These are phyloP conservation scores for Conidiobolus incongruus DNA, from an alignment of 371 early-diverging fungal genomes.

Conservation along the genomic window DNA sequence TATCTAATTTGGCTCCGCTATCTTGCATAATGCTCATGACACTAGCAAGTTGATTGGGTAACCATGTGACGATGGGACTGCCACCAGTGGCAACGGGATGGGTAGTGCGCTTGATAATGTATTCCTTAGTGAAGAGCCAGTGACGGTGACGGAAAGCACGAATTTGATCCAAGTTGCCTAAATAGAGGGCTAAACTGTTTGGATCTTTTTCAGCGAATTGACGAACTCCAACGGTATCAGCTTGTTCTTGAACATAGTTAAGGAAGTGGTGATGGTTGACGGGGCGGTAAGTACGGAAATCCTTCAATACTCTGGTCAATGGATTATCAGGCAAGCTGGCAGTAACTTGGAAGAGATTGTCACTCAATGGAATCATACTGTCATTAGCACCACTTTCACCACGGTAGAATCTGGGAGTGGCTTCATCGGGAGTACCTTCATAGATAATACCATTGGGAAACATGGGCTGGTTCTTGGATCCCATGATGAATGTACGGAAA, in stretches of 20 bases:
- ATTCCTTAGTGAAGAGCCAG: slow-evolving; percentile 72
- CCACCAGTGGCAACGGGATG: slow-evolving; percentile 47
- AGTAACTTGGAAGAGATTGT: slow-evolving; percentile 62
- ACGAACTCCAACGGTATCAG: slow-evolving; percentile 16
- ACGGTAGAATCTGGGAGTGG: slow-evolving; percentile 40
- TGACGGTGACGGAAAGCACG: slow-evolving; percentile 68
- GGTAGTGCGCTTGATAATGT: slow-evolving; percentile 48
- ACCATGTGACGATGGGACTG: slow-evolving; percentile 23
- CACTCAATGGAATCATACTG: slow-evolving; percentile 59
- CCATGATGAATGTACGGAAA: slow-evolving; percentile 78
- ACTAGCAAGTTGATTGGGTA: slow-evolving; percentile 47
- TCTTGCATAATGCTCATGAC: too few relatives aligned
- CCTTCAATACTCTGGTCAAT: slow-evolving; percentile 43
- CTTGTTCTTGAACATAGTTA: slow-evolving; percentile 28
- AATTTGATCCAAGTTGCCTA: slow-evolving; percentile 56
- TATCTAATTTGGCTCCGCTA: slow-evolving; percentile 17
- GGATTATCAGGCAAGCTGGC: slow-evolving; percentile 60
- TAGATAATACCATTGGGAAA: slow-evolving; percentile 69
- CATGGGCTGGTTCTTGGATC: slow-evolving; percentile 70
- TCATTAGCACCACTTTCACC: slow-evolving; percentile 80
- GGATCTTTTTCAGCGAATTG: slow-evolving; percentile 23
- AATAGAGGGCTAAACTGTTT: slow-evolving; percentile 31
- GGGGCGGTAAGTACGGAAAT: slow-evolving; percentile 60
- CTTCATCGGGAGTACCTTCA: slow-evolving; percentile 40
- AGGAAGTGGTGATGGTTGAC: slow-evolving; percentile 52